phyloP scores from a whole-genome alignment of 305 asterid genomes.

The Ajuga reptans region DNA sequence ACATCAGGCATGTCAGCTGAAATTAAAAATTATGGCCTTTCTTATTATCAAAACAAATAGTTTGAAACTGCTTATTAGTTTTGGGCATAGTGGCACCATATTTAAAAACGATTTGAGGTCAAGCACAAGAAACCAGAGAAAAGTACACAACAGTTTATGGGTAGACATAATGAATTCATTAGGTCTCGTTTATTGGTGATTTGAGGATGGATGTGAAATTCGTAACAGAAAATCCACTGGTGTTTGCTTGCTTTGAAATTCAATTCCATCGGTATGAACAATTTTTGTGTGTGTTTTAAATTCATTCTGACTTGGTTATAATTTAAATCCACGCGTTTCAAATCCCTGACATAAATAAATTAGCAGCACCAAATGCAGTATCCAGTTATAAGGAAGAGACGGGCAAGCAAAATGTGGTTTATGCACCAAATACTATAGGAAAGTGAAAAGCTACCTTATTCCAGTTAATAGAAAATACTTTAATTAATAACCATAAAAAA shows the following conservation, averaged over 20 bases:
- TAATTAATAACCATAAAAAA: neutral
- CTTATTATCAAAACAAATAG: slow-evolving; percentile 6
- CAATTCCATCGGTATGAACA: too few species aligned
- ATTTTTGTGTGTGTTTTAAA: neutral
- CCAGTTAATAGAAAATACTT: neutral
- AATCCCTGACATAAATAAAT: neutral
- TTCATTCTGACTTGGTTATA: neutral
- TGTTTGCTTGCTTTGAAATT: neutral
- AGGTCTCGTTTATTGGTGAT: neutral
- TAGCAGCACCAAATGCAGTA: neutral
- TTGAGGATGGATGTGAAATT: neutral
- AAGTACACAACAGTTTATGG: neutral
- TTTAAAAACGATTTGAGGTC: neutral
- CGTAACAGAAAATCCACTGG: neutral
- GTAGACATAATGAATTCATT: neutral
- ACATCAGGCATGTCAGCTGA: slow-evolving; percentile 67
- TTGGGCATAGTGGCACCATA: neutral
- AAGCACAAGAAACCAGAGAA: neutral
- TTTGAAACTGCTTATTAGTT: neutral
- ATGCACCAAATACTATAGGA: neutral
- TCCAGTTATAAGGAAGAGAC: neutral
- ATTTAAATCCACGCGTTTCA: neutral
- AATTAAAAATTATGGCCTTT: neutral
- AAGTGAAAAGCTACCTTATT: neutral
- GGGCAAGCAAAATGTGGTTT: neutral